A percentile compares a stretch with the other conserved stretches of the same genome.
Evolutionary conservation across 2,329 filamentous ascomycete genomes (phyloP).

Genomic region (Diaporthe ampelina): DNA sequence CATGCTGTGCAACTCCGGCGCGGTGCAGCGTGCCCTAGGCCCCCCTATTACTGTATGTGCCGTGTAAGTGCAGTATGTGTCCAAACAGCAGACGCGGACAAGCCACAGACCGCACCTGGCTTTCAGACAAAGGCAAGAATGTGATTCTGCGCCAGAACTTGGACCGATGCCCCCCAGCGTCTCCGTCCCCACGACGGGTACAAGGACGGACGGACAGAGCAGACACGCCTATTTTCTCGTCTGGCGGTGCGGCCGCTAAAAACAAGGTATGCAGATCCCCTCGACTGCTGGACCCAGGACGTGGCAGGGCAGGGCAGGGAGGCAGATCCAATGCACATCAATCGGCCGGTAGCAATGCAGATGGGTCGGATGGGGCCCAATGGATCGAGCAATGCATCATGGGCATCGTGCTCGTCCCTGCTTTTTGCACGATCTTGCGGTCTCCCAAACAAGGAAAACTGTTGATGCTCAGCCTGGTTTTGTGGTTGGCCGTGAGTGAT

Average conservation of each 20-base stretch:
- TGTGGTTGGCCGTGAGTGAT: neutral
- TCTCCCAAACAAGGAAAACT: constrained; percentile 8
- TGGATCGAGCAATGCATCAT: constrained; percentile 27
- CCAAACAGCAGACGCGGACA: neutral
- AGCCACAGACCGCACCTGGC: neutral
- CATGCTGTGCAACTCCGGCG: constrained; percentile 24
- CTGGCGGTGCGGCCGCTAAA: constrained; percentile 21
- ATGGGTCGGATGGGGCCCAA: constrained; percentile 11
- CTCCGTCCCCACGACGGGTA: neutral
- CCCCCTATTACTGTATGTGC: no score
- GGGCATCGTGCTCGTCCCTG: constrained; percentile 21
- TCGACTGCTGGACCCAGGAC: constrained; percentile 9
- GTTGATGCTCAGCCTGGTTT: constrained; percentile 23
- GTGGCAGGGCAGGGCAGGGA: constrained; percentile 15
- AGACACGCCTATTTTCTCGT: neutral
- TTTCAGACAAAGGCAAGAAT: constrained; percentile 3
- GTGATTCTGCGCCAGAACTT: neutral
- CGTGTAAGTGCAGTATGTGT: neutral
- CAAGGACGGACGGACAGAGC: neutral
- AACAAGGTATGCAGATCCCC: constrained; percentile 30
- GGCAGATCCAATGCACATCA: constrained; percentile 32
- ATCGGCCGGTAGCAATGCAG: constrained; percentile 29
- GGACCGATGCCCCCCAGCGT: neutral
- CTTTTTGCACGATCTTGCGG: constrained; percentile 15
- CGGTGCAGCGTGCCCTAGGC: constrained; percentile 1